phyloP scores from a whole-genome alignment of 768 basidiomycete genomes.

The Auriculariales sp. region DNA sequence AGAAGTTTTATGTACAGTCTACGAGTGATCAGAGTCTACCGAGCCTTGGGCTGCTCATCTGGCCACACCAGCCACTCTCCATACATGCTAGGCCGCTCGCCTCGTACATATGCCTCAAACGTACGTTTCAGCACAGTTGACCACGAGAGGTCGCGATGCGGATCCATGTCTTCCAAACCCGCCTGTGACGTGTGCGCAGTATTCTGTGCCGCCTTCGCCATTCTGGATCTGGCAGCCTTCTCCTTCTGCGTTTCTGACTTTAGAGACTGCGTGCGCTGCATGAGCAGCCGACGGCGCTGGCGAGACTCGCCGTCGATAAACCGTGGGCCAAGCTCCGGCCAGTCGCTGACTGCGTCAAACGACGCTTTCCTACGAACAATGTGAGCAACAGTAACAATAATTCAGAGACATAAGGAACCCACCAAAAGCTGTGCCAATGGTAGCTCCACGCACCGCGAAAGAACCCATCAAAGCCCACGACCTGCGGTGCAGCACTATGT shows the following conservation, averaged over 20 bases:
- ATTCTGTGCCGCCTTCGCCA: not conserved
- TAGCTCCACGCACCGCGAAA: slow-evolving; percentile 32
- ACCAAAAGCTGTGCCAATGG: slow-evolving; percentile 12
- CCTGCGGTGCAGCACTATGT: slow-evolving; percentile 20
- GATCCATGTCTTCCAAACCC: not conserved
- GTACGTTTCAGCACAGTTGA: slow-evolving; percentile 30
- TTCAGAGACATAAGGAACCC: not conserved
- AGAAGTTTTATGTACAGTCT: too few species aligned
- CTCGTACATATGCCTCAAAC: slow-evolving; percentile 29
- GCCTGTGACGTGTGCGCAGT: not conserved
- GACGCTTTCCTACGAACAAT: slow-evolving; percentile 10
- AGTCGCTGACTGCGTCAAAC: slow-evolving; percentile 30
- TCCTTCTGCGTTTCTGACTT: not conserved
- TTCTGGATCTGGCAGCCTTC: too few species aligned
- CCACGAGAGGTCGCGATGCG: slow-evolving; percentile 22
- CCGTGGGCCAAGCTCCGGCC: slow-evolving; percentile 27
- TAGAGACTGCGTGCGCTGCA: slow-evolving; percentile 6
- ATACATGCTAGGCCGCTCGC: slow-evolving; percentile 31
- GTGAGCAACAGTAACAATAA: not conserved
- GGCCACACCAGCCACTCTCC: slow-evolving; percentile 25
- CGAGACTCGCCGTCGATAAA: slow-evolving; percentile 17
- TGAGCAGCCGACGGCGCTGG: not conserved
- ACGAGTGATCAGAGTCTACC: too few species aligned
- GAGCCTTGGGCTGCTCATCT: too few species aligned
- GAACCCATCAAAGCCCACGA: slow-evolving; percentile 30